These are phyloP conservation scores for Elaeis guineensis DNA, from an alignment of 176 grass and related monocot genomes.

Conservation along the genomic window DNA sequence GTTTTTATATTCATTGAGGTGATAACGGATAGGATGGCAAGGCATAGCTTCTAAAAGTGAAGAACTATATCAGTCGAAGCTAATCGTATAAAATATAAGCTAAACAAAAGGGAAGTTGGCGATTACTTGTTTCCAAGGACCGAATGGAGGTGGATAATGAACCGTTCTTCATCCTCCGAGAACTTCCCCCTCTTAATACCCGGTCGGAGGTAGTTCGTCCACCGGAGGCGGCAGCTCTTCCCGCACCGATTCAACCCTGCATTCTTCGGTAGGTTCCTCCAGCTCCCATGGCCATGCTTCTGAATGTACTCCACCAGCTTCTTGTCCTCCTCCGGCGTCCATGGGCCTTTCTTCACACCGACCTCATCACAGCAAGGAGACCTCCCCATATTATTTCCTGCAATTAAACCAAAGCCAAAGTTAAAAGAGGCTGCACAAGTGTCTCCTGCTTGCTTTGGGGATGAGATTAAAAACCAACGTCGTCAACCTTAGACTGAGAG, in stretches of 20 bases:
- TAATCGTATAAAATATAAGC: too few species aligned
- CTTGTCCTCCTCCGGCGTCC: conserved; percentile 27
- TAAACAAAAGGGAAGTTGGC: too few species aligned
- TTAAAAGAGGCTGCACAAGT: too few species aligned
- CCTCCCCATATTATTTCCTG: conserved; percentile 34
- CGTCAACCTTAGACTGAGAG: too few species aligned
- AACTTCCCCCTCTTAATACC: conserved; percentile 29
- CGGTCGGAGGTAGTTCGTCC: conserved; percentile 31
- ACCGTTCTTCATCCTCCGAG: conserved; percentile 20
- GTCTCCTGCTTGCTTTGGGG: too few species aligned
- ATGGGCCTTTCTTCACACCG: conserved; percentile 34
- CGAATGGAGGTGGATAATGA: conserved; percentile 23
- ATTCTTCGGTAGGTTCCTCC: conserved; percentile 16
- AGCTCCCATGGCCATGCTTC: conserved; percentile 21
- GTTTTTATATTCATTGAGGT: too few species aligned
- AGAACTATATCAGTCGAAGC: too few species aligned
- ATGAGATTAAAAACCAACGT: too few species aligned
- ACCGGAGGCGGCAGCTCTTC: conserved; percentile 31
- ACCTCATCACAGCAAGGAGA: conserved; percentile 51
- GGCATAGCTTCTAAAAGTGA: too few species aligned
- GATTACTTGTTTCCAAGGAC: conserved; percentile 29
- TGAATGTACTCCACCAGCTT: conserved; percentile 20
- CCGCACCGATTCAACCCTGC: conserved; percentile 25
- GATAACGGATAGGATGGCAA: too few species aligned
- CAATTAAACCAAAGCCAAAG: too few species aligned